phyloP scores from a whole-genome alignment of 768 basidiomycete species.

The Lactifluus volemus region DNA sequence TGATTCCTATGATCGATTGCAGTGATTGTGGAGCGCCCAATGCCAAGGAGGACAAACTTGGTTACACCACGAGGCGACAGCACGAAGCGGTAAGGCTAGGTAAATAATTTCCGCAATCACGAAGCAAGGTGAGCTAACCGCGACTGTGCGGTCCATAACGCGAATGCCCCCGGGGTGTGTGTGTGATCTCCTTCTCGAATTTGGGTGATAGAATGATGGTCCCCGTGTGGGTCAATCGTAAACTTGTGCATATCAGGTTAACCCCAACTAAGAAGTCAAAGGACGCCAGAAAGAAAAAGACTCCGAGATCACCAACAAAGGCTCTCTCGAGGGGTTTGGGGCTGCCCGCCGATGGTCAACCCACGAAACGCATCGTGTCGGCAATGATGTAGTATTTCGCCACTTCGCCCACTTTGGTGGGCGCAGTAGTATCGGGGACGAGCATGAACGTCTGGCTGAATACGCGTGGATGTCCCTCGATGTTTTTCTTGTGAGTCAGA shows the following conservation, averaged over 20 bases:
- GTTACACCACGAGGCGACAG: not conserved
- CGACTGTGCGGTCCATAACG: not conserved
- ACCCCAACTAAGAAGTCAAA: not conserved
- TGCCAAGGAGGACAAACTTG: not conserved
- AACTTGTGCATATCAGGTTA: not conserved
- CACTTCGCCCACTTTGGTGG: conserved; percentile 60
- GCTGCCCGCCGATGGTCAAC: conserved; percentile 29
- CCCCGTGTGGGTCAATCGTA: not conserved
- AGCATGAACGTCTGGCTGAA: conserved; percentile 87
- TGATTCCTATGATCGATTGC: not conserved
- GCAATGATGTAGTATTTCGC: conserved; percentile 78
- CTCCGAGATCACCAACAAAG: not conserved
- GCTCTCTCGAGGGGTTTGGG: not conserved
- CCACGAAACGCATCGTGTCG: conserved; percentile 77
- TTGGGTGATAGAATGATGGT: not conserved
- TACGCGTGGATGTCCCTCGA: conserved; percentile 74
- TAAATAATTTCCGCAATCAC: not conserved
- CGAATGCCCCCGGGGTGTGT: not conserved
- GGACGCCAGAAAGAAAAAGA: not conserved
- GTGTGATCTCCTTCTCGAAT: not conserved
- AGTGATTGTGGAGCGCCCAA: not conserved
- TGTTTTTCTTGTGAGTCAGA: conserved; percentile 33
- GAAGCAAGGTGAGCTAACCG: not conserved
- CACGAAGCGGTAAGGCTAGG: not conserved
- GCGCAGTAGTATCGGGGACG: conserved; percentile 60